Base-by-base conservation (phyloP, 805 yeast genomes). In the Maudiozyma barnettii region DNA sequence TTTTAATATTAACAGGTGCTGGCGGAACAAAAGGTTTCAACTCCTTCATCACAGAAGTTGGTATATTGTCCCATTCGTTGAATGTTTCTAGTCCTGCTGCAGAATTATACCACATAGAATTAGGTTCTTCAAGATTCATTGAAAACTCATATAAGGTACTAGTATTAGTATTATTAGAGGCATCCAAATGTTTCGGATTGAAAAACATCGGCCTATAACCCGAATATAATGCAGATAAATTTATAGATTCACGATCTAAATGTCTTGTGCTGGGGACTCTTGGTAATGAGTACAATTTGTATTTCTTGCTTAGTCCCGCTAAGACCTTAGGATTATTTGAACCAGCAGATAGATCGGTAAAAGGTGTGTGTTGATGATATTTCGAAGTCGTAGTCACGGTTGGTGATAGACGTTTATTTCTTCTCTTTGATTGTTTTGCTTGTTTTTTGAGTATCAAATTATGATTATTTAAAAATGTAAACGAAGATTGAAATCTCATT, bases 1-100 rank as follows among this genome's bases (percentile, higher is more conserved):
- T 8, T 26, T 13, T 18, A 18, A 23, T 31, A 14, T 10, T 23
- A 2, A 13, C 7, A 10, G 40, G 18, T 14, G 16, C 19, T 7
- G 71, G 71, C 13, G 65, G 66, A 18, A 57, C 60, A 48, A 61
- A 69, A 1, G 73, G 73, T 39, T 55, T 54, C 37, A 68, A 48
- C 18, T 55, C 55, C 35, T 54, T 56, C 5, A 58, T 53, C 8
- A 63, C 55, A 8, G 63, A 63, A 45, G 59, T 54, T 30, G 70
- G 70, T 14, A 64, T 45, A 29, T 54, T 52, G 35, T 63, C 66
- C 67, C 67, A 64, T 44, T 63, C 68, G 8, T 55, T 54, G 45
- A 60, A 67, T n/a, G 51, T 53, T 47, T 67, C 69, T 12, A 61
- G 44, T 0, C 71, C 70, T 1, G 69, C 58, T 1, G 70, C 69